phyloP scores from a whole-genome alignment of 2,329 filamentous ascomycete genomes.

The Aureobasidium sp. region DNA sequence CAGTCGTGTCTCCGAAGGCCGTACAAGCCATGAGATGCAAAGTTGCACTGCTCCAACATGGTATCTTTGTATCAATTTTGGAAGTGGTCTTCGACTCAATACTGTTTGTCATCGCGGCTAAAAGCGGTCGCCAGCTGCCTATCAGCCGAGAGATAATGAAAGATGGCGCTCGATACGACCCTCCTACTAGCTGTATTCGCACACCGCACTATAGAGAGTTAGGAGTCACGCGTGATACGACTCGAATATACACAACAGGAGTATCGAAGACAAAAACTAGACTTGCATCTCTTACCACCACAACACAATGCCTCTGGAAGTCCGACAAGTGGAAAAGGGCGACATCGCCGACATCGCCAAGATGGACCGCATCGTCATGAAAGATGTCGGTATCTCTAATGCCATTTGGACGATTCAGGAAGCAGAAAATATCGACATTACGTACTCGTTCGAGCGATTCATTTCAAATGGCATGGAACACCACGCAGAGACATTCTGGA shows the following conservation, averaged over 20 bases:
- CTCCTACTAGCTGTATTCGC: not conserved
- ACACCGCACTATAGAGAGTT: not conserved
- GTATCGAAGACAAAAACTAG: not conserved
- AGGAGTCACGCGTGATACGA: not conserved
- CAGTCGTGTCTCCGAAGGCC: not conserved
- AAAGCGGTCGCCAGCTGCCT: not conserved
- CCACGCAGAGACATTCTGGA: conserved; percentile 7
- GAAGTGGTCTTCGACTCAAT: not conserved
- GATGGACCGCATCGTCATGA: conserved; percentile 20
- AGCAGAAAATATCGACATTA: not conserved
- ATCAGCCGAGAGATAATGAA: not conserved
- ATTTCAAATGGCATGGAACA: not conserved
- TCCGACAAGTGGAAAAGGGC: conserved; percentile 17
- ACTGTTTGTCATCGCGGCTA: not conserved
- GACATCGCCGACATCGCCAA: conserved; percentile 20
- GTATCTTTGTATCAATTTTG: not conserved
- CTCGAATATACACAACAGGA: not conserved
- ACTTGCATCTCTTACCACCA: not conserved
- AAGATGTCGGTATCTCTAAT: conserved; percentile 15
- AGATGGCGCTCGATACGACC: not conserved
- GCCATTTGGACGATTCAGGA: conserved; percentile 16
- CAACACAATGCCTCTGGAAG: conserved; percentile 19
- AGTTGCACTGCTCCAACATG: not conserved
- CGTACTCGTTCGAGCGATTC: not conserved
- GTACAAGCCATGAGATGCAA: not conserved